Base-by-base conservation (phyloP, 1,284 basidiomycete genomes). In the Polyporus tsugae region DNA sequence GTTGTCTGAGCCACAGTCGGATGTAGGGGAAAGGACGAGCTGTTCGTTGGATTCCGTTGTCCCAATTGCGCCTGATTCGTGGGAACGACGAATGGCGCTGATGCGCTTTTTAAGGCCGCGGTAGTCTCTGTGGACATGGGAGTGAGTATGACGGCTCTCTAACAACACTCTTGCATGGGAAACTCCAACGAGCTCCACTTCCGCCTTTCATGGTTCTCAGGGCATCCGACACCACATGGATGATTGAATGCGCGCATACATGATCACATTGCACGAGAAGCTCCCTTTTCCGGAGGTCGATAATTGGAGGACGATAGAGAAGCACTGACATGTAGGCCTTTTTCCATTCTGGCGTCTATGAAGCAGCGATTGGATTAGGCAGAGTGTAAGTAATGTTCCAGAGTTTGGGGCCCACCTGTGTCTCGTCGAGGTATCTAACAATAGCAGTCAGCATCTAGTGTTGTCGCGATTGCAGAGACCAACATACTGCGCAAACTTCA, bases 321-420 rank as follows among this genome's bases (percentile, higher is more conserved):
- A 68, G 63, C 22, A 57, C 86, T 68, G 72, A 93, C 93, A 95
- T 92, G 78, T 95, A 95, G 17, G 91, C 92, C 71, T 85, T 89
- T 76, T 93, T 91, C 93, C 93, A 95, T 80, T 95, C 93, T 0
- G 92, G 89, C 42, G 86, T 89, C 92, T 94, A 69, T 63, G 29
- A 44, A 15, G n/a, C 35, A 17, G 55, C 58, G 49, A 60, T 44
- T 59, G 57, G 25, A 42, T 38, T 35, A 62, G 35, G 55, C 5
- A 44, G 46, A 57, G 36, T 15, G 11, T 33, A 62, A 67, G 29
- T 22, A 58, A 39, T 22, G n/a, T 36, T 7, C 22, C 33, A 29
- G 46, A 60, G 38, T 13, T 49, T 10, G 10, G 4, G 11, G 75
- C 80, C 36, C 69, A 89, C 92, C 83, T 91, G 90, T 2, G 89